Base-by-base conservation (phyloP, 2,329 filamentous ascomycete species). In the Colletotrichum coccodes region DNA sequence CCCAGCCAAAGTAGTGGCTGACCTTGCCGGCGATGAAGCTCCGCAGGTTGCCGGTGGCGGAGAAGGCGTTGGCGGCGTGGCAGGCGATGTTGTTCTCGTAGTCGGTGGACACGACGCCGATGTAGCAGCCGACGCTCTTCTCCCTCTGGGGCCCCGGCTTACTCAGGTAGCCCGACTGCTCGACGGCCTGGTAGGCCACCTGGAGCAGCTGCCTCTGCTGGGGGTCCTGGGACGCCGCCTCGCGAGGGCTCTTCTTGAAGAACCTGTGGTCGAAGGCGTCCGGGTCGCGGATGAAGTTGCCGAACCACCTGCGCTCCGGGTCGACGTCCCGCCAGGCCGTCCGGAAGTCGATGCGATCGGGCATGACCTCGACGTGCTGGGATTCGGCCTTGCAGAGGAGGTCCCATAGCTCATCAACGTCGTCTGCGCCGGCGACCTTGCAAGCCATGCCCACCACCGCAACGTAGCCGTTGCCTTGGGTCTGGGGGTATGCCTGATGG, bases 371-470 rank as follows among this genome's bases (percentile, higher is more conserved):
- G 26, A 34, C 11, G 21, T 60, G 57, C 42, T 60, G 57, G 60
- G 71, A 71, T 32, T 71, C 40, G 1, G 67, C 73, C 4, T 16
- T 47, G 7, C 54, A 28, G 2, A 75, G 72, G 3, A 76, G 46
- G 4, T 77, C 63, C 77, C 78, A 80, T n/a, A 83, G 76, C 38
- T 78, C 77, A 6, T 79, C 77, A 1, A 78, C 78, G 12, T 67
- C 76, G 0, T 77, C 77, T 3, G 76, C 78, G 4, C 82, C 82
- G 0, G 83, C 82, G 18, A 84, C 80, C 0, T 83, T 76, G 32
- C 83, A 83, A 1, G 79, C 79, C 70, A 79, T 81, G 44, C 81
- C 80, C 30, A 83, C 72, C 7, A 83, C 75, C 7, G 80, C 81
- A 60, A 83, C 70, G 26, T 68, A 60, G 26, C 34, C 28, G 9